These are phyloP conservation scores for Penicillium bovifimosum DNA, from an alignment of 495 filamentous ascomycete species.

Conservation along the genomic window DNA sequence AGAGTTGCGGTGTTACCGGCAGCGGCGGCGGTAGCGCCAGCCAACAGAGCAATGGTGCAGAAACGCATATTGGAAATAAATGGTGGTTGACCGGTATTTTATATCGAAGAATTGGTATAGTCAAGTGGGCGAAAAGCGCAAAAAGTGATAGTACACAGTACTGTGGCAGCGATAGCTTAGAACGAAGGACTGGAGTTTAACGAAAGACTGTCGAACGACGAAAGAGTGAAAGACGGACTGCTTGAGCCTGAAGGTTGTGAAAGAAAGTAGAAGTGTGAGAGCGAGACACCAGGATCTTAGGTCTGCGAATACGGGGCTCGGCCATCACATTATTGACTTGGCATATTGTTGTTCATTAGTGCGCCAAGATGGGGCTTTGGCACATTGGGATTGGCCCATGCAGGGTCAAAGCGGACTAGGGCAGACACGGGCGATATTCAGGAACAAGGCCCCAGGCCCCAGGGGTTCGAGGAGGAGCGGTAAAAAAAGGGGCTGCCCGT, in stretches of 20 bases:
- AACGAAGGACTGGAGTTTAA: conserved; percentile 32
- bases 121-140: conserved; percentile 21
- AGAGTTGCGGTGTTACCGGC: conserved; percentile 29
- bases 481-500: background rate
- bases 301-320: conserved; percentile 1
- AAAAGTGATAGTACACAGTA: conserved; percentile 14
- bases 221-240: conserved; percentile 10
- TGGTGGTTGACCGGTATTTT: conserved; percentile 5
- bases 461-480: conserved; percentile 10
- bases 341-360: conserved; percentile 3
- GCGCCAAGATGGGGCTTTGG: background rate
- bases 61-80: conserved; percentile 25
- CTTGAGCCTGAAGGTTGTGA: conserved; percentile 4
- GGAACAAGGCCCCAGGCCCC: conserved; percentile 18
- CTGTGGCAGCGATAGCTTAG: conserved; percentile 16
- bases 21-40: conserved; percentile 24
- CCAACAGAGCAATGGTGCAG: conserved; percentile 23
- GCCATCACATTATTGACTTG: conserved; percentile 9
- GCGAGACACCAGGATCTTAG: conserved; percentile 13
- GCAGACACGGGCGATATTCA: conserved; percentile 1
- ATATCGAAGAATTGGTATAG: conserved; percentile 6
- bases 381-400: conserved; percentile 12
- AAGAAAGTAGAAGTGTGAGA: conserved; percentile 9
- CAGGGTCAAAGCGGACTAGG: conserved; percentile 1
- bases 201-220: conserved; percentile 16